Percentiles rank a stretch among this genome's conserved stretches.
These are phyloP conservation scores for Bipolaris gigantea DNA, from an alignment of 2,329 filamentous ascomycete genomes.

Conservation along the genomic window DNA sequence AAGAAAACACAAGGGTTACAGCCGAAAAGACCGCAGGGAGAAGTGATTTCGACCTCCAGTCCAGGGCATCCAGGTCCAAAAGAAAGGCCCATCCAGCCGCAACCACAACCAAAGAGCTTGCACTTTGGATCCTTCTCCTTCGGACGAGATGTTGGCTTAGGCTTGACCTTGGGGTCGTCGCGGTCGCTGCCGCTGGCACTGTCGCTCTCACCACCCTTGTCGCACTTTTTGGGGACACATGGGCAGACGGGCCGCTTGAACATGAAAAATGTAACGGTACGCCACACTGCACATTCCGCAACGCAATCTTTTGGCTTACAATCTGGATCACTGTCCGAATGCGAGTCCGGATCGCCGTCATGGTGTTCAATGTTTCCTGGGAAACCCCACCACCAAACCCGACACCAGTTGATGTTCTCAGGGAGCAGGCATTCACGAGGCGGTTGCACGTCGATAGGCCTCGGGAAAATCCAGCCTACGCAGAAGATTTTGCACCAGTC, in stretches of 20 bases:
- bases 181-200: conserved; percentile 9
- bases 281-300: conserved; percentile 8
- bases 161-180: conserved; percentile 5
- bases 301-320: conserved; percentile 20
- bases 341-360: conserved; percentile 11
- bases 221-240: conserved; percentile 15
- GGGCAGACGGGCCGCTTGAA: conserved; percentile 18
- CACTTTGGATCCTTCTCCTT: conserved; percentile 11
- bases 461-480: too few relatives aligned
- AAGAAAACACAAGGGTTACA: conserved; percentile 19
- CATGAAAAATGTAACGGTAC: conserved; percentile 3
- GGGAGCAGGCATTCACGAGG: too few relatives aligned
- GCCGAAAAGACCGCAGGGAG: conserved; percentile 24
- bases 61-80: conserved; percentile 21
- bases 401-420: too few relatives aligned
- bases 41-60: background rate
- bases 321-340: conserved; percentile 4
- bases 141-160: conserved; percentile 6
- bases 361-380: background rate
- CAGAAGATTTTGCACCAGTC: too few relatives aligned
- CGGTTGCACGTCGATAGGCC: too few relatives aligned
- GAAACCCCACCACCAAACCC: too few relatives aligned
- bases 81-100: conserved; percentile 29
- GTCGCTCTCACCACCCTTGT: conserved; percentile 10
- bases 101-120: conserved; percentile 27